Evolutionary conservation across 1,284 basidiomycete genomes (phyloP), one percentile per base, ranked within the genome.

Genomic region (Gymnopus androsaceus): DNA sequence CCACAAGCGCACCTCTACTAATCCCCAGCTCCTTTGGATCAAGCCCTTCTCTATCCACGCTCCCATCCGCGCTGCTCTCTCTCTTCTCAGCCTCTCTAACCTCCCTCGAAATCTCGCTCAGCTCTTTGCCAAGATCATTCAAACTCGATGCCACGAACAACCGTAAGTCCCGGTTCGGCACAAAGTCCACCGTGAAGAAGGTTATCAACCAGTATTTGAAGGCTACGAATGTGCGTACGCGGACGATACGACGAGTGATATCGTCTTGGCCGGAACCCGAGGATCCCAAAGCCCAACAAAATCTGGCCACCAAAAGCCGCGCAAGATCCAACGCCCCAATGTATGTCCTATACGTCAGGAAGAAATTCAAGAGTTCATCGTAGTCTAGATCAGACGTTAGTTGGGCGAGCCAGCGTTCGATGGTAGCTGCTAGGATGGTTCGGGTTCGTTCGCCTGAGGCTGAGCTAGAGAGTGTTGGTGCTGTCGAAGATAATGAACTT

Each of bases 371-470:
- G 21, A 94, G 77, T 62, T 93, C 88, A 67, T 92, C 89, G 58
- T 91, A 90, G 68, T 90, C 85, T 62, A 93, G 76, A 63, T 89
- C 85, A 64, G 87, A 90, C 30, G 92, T 94, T 45, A 94, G 75
- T 66, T 95, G 92, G 0, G 91, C 91, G 57, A 95, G 87, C 90
- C 92, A 93, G 1, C 92, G 84, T 68, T 95, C 92, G 62, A 94
- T 90, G 3, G 91, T 93, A 3, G 92, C 92, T 0, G 90, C 92
- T 33, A 94, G 75, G 14, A 95, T 73, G 33, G 90, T 74, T 62
- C 78, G 82, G 62, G 76, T 73, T 31, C 45, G 41, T 27, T 47
- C 33, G n/a, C n/a, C n/a, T n/a, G n/a, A n/a, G n/a, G n/a, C n/a
- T n/a, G n/a, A n/a, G n/a, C n/a, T n/a, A n/a, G n/a, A n/a, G n/a